Evolutionary conservation across 164 flowering plant species (phyloP).

Genomic region (Kingdonia uniflora): DNA sequence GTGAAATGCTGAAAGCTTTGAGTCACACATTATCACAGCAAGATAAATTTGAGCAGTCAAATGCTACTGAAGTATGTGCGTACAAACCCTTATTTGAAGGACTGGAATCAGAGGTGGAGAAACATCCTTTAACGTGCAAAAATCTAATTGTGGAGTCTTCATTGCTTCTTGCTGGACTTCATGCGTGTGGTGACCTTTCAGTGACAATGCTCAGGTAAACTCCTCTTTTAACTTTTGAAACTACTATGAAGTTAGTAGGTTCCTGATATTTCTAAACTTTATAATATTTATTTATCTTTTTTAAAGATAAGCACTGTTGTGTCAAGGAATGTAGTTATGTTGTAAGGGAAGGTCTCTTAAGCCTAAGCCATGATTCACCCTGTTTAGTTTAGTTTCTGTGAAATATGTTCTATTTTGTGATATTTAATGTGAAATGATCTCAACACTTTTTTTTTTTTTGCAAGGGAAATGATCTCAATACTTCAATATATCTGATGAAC

Average conservation of each 20-base stretch:
- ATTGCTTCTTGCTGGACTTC: slow-evolving; percentile 85
- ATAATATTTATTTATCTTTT: no score
- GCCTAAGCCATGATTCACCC: no score
- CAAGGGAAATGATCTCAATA: not conserved
- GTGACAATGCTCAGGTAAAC: slow-evolving; percentile 75
- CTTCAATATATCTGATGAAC: no score
- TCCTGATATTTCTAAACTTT: no score
- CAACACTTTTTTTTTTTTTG: no score
- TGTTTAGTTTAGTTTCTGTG: no score
- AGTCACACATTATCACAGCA: no score
- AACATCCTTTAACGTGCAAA: slow-evolving; percentile 6
- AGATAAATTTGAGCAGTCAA: slow-evolving; percentile 1
- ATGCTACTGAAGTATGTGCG: slow-evolving; percentile 7
- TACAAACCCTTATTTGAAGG: slow-evolving; percentile 9
- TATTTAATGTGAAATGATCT: no score
- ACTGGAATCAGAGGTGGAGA: slow-evolving; percentile 7
- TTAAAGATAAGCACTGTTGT: not conserved
- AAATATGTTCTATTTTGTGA: no score
- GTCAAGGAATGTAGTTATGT: not conserved
- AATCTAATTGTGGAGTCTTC: slow-evolving; percentile 17
- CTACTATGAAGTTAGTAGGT: not conserved
- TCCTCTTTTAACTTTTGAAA: not conserved
- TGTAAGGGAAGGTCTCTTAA: no score
- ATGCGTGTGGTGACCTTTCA: slow-evolving; percentile 97
- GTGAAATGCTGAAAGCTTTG: no score